Base-by-base conservation (phyloP, 495 filamentous ascomycete species). In the Xylaria castorea region DNA sequence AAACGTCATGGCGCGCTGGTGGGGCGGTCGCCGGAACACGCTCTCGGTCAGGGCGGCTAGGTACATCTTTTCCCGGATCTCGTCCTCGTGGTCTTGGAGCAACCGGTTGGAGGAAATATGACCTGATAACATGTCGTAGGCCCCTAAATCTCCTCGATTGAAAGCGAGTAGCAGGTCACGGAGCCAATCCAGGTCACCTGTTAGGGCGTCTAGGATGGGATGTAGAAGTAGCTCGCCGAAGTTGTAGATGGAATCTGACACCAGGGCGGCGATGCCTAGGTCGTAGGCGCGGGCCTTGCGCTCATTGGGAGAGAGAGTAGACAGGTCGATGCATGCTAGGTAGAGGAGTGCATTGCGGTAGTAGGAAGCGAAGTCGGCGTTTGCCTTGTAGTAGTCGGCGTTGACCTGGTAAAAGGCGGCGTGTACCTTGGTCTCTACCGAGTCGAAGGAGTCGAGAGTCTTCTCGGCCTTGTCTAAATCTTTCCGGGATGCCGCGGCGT, bases 211-310 rank as follows among this genome's bases (percentile, higher is more conserved):
- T 68, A 98, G 91, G 77, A 99, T 97, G 7, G 96, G 97, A 84
- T 99, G 96, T 71, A 98, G 90, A 27, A 99, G 91, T 6, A 99
- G 93, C 86, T 99, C 96, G 82, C 96, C 96, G 73, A 99, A 99
- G 87, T 98, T 99, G 88, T 98, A 98, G 84, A 98, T 98, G 73
- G 89, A 90, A 79, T 95, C 93, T 64, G 94, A 97, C 44, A 97
- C 92, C 12, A 99, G 87, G 16, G 96, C 96, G 25, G 97, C 94
- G 60, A 99, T 91, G 77, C 90, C 89, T 71, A 99, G 92, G 83
- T 97, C 94, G 85, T 97, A 95, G 62, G 96, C 96, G 61, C 95
- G 92, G 57, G 86, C 86, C 78, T 89, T 89, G 73, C 92, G 91
- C 80, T 98, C 96, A 42, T 82, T 79, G 69, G 88, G 83, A 34